phyloP scores from a whole-genome alignment of 441 rosid genomes.

The Erodium chrysanthum region DNA sequence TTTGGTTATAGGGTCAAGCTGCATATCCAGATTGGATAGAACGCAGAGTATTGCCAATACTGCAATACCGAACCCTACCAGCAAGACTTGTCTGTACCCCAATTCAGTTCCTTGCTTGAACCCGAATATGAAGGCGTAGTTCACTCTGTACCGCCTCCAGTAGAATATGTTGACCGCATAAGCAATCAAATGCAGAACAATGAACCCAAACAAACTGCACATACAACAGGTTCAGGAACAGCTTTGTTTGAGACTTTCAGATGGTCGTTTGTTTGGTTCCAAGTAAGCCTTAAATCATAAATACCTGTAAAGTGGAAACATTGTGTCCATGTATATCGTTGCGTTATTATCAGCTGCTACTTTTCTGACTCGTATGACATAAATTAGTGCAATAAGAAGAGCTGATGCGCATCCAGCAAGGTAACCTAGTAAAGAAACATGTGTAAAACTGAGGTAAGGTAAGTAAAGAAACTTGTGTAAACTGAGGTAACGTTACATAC shows the following conservation, averaged over 20 bases:
- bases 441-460: background rate
- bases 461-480: background rate
- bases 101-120: conserved; percentile 67
- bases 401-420: conserved; percentile 53
- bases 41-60: conserved; percentile 40
- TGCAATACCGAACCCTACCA: conserved; percentile 46
- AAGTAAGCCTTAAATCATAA: background rate
- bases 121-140: conserved; percentile 74
- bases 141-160: conserved; percentile 64
- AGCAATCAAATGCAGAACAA: conserved; percentile 50
- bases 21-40: conserved; percentile 67
- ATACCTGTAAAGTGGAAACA: conserved; percentile 76
- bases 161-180: conserved; percentile 57
- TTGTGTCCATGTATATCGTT: conserved; percentile 43
- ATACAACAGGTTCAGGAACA: background rate
- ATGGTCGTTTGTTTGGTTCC: background rate
- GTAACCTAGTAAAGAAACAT: conserved; percentile 37
- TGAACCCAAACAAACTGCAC: conserved; percentile 60
- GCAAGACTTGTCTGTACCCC: conserved; percentile 57
- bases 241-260: background rate
- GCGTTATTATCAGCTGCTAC: conserved; percentile 28
- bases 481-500: conserved; percentile 17
- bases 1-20: conserved; percentile 46
- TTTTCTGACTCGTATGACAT: conserved; percentile 35
- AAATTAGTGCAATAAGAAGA: conserved; percentile 41